Base-by-base conservation (phyloP, 305 asterid species). In the Euphrasia arctica region DNA sequence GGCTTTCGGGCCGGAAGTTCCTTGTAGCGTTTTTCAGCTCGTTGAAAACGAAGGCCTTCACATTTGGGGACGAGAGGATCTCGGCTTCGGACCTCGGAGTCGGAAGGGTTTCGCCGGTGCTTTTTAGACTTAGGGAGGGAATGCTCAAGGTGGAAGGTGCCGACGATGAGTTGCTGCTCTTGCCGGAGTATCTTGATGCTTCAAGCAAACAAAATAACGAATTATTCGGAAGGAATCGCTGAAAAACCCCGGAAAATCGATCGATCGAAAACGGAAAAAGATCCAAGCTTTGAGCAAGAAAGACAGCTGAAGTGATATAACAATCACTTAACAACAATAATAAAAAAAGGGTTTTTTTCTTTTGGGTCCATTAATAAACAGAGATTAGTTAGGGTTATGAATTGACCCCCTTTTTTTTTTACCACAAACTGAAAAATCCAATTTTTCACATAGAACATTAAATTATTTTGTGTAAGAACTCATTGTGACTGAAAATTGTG, bases 11-110 rank as follows among this genome's bases (percentile, higher is more conserved):
- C 39, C 62, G 42, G 34, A 57, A 57, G 62, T 57, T 57, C 22
- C 22, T 57, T 1, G 62, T 57, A 1, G 62, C 62, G 2, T 57
- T 57, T 9, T 48, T 39, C 0, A 60, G 27, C 28, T 65, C 70
- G 15, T 36, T 58, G 27, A 9, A 76, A 66, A 82, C 68, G 71
- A 92, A 92, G 66, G 95, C 57, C 77, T 87, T 92, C n/a, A 83
- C 91, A 66, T 89, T 76, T 28, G 97, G 86, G 39, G 88, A 85
- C 14, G 85, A 83, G 32, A 85, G 77, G 58, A 89, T 81, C 75
- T 87, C 98, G 51, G 80, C 80, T 67, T 87, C 97, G 10, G 96
- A 89, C 81, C 96, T 80, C 25, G 96, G 98, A 63, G 93, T 87
- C 9, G 95, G 88, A 64, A 84, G 78, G 80, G 79, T 80, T 48